These are phyloP conservation scores for Sporothrix protearum DNA, from an alignment of 2,329 filamentous ascomycete genomes.

Conservation along the genomic window DNA sequence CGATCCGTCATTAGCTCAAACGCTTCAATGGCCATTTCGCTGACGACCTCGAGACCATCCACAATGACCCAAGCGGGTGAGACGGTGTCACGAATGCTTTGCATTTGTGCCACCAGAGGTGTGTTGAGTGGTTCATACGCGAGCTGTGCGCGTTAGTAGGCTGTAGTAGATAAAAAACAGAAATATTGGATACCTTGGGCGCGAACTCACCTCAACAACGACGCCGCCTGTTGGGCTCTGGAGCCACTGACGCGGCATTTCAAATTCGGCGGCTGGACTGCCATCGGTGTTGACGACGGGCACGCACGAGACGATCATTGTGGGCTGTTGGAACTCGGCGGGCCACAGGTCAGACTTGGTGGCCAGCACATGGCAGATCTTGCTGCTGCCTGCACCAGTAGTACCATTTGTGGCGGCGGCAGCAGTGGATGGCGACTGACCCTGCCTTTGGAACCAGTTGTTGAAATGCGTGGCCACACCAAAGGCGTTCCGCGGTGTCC, in stretches of 20 bases:
- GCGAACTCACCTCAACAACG: constrained; percentile 60
- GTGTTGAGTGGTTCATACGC: constrained; percentile 70
- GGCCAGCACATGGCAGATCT: constrained; percentile 52
- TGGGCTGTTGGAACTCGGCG: constrained; percentile 57
- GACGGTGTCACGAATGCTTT: constrained; percentile 45
- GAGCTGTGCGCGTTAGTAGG: constrained; percentile 38
- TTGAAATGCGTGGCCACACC: constrained; percentile 66
- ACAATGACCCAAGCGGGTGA: constrained; percentile 65
- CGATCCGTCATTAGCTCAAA: constrained; percentile 74
- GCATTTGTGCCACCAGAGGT: constrained; percentile 64
- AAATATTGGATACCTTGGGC: too few relatives aligned
- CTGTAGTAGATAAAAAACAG: constrained; percentile 8
- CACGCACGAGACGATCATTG: constrained; percentile 69
- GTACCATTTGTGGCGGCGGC: constrained; percentile 23
- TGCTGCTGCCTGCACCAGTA: constrained; percentile 24
- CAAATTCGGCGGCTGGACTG: constrained; percentile 62
- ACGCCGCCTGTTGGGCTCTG: constrained; percentile 68
- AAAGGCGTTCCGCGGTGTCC: constrained; percentile 58
- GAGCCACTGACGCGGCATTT: constrained; percentile 66
- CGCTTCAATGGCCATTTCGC: constrained; percentile 71
- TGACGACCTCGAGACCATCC: constrained; percentile 67
- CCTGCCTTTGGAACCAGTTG: constrained; percentile 41
- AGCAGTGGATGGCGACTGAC: constrained; percentile 29
- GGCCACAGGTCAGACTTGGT: constrained; percentile 63
- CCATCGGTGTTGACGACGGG: constrained; percentile 61